Evolutionary conservation across 805 yeast genomes (phyloP).

Genomic region (Starmerella cellae): DNA sequence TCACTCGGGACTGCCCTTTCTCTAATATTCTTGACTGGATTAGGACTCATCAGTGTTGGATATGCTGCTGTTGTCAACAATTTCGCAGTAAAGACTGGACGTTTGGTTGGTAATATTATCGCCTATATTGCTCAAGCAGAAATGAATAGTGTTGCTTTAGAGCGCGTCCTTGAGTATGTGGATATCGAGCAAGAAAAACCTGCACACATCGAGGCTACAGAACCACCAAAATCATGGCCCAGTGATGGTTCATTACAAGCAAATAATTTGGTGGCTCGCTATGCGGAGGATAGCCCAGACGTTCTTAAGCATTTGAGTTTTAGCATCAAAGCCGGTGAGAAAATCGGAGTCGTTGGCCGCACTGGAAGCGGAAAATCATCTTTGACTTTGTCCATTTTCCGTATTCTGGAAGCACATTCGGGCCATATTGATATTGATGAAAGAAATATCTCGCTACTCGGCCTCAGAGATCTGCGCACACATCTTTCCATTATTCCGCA

Average conservation of each 20-base stretch:
- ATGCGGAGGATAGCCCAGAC: conserved; percentile 63
- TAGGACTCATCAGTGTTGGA: conserved; percentile 63
- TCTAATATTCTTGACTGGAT: conserved; percentile 46
- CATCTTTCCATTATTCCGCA: conserved; percentile 80
- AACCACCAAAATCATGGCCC: conserved; percentile 71
- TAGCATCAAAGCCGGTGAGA: conserved; percentile 56
- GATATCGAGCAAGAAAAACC: conserved; percentile 73
- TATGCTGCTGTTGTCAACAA: conserved; percentile 80
- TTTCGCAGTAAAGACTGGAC: conserved; percentile 74
- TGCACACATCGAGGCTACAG: conserved; percentile 44
- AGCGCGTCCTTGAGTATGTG: conserved; percentile 70
- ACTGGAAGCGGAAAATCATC: conserved; percentile 95
- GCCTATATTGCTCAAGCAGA: conserved; percentile 89
- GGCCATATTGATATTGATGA: conserved; percentile 64
- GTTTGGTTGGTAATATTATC: conserved; percentile 77
- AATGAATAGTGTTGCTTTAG: conserved; percentile 82
- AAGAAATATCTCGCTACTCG: conserved; percentile 50
- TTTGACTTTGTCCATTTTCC: conserved; percentile 65
- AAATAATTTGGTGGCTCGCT: conserved; percentile 49
- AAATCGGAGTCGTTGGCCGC: conserved; percentile 90
- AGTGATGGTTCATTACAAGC: conserved; percentile 57
- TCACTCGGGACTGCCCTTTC: conserved; percentile 69
- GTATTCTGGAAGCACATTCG: conserved; percentile 65
- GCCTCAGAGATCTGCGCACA: conserved; percentile 64
- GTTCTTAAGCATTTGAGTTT: conserved; percentile 58